A percentile compares a stretch with the other conserved stretches of the same genome.
phyloP scores from a whole-genome alignment of 129 eudicot genomes.

The Logfia minima region DNA sequence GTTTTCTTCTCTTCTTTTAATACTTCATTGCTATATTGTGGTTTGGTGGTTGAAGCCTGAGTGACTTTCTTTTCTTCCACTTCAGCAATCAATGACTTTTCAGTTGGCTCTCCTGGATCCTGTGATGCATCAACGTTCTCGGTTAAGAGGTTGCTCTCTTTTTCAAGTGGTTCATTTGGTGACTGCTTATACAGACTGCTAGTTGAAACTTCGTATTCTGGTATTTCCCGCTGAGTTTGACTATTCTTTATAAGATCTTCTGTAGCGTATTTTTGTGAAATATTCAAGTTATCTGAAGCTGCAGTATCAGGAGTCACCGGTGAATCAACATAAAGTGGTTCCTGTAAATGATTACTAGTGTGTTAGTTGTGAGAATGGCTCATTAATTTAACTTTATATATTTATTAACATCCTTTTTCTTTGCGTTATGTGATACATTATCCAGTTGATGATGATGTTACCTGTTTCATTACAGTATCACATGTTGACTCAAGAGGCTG shows the following conservation, averaged over 20 bases:
- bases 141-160: constrained; percentile 27
- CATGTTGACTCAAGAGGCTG: constrained; percentile 15
- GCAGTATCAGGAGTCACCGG: constrained; percentile 21
- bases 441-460: constrained; percentile 20
- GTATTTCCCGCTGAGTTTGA: constrained; percentile 22
- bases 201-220: constrained; percentile 18
- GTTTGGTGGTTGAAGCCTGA: constrained; percentile 23
- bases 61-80: constrained; percentile 20
- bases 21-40: constrained; percentile 31
- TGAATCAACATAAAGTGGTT: constrained; percentile 22
- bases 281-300: constrained; percentile 29
- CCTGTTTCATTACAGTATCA: constrained; percentile 21
- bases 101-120: constrained; percentile 24
- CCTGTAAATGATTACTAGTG: constrained; percentile 34
- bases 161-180: constrained; percentile 16
- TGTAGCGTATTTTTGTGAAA: constrained; percentile 19
- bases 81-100: constrained; percentile 21
- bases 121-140: constrained; percentile 22
- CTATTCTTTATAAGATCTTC: constrained; percentile 25
- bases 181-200: constrained; percentile 19
- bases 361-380: constrained; percentile 16
- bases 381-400: not conserved
- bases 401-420: not conserved
- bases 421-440: not conserved
- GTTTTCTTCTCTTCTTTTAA: constrained; percentile 26